phyloP scores from a whole-genome alignment of 768 basidiomycete species.

The Mycena kentingensis region DNA sequence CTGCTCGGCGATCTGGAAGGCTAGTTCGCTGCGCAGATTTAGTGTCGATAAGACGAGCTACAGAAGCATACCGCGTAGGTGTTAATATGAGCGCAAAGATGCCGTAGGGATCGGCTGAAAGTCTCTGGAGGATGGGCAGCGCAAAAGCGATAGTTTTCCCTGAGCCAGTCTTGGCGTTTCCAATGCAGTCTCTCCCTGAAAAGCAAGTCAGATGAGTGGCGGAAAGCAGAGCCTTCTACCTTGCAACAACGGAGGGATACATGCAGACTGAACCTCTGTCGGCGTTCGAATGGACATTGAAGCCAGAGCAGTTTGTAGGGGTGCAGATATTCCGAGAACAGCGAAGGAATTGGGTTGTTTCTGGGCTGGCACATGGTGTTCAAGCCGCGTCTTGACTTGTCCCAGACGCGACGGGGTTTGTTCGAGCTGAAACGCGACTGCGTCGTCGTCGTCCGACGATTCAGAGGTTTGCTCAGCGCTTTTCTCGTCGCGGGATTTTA shows the following conservation, averaged over 20 bases:
- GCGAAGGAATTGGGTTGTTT: slow-evolving; percentile 43
- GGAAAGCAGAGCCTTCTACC: slow-evolving; percentile 45
- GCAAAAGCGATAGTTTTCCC: slow-evolving; percentile 99
- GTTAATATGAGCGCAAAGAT: slow-evolving; percentile 93
- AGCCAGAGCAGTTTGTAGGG: slow-evolving; percentile 64
- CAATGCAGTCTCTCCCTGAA: slow-evolving; percentile 92
- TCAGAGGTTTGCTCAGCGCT: slow-evolving; percentile 38
- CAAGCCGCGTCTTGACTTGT: slow-evolving; percentile 7
- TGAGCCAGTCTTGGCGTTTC: slow-evolving; percentile 96
- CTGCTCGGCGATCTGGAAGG: slow-evolving; percentile 96
- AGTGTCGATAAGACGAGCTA: not conserved
- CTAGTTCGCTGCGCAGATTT: slow-evolving; percentile 72
- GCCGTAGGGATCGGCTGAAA: slow-evolving; percentile 89
- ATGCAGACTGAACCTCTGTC: slow-evolving; percentile 87
- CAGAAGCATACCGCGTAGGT: slow-evolving; percentile 75
- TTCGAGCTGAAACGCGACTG: not conserved
- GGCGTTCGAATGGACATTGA: slow-evolving; percentile 85
- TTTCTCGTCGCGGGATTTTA: slow-evolving; percentile 27
- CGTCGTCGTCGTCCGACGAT: not conserved
- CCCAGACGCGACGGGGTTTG: not conserved
- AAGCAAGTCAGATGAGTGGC: not conserved
- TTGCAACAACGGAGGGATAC: slow-evolving; percentile 83
- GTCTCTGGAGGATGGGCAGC: slow-evolving; percentile 86
- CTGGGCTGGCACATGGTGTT: slow-evolving; percentile 3
- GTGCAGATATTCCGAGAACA: slow-evolving; percentile 58